These are phyloP conservation scores for Martensiomyces pterosporus DNA, from an alignment of 192 early-diverging fungal genomes.

Conservation along the genomic window DNA sequence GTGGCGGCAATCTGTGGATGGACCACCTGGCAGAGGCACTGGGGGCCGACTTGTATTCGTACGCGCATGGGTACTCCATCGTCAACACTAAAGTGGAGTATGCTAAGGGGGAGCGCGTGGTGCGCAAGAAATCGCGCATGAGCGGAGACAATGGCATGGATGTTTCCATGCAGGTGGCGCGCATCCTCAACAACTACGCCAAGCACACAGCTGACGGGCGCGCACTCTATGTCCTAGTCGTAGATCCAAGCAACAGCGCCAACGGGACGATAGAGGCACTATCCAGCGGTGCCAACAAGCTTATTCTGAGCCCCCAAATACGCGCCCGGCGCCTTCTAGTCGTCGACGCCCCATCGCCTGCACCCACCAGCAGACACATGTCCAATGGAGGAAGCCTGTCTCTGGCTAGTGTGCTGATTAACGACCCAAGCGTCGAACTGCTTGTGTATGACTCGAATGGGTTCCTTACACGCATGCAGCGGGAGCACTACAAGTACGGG, in stretches of 20 bases:
- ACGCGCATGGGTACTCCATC: constrained; percentile 20
- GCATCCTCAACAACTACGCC: background rate
- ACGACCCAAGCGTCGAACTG: constrained; percentile 8
- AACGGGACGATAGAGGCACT: background rate
- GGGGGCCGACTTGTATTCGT: constrained; percentile 13
- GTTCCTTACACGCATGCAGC: constrained; percentile 21
- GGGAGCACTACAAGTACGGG: constrained; percentile 29
- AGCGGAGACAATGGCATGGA: constrained; percentile 1
- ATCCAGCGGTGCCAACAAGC: constrained; percentile 7
- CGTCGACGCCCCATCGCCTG: constrained; percentile 13
- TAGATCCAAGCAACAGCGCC: background rate
- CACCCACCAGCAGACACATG: background rate
- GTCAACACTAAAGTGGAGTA: background rate
- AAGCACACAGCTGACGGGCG: background rate
- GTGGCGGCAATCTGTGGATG: constrained; percentile 31
- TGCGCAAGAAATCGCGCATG: constrained; percentile 10
- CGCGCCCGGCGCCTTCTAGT: constrained; percentile 2
- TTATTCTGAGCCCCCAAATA: constrained; percentile 5
- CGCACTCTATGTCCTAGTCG: constrained; percentile 10
- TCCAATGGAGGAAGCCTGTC: constrained; percentile 2
- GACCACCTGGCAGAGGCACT: constrained; percentile 29
- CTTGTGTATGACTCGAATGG: constrained; percentile 6
- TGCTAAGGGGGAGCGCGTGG: too few relatives aligned
- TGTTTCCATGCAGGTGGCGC: constrained; percentile 2
- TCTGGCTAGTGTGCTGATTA: constrained; percentile 3